phyloP scores from a whole-genome alignment of 2,329 filamentous ascomycete genomes.

The Hymenoscyphus fraxineus region DNA sequence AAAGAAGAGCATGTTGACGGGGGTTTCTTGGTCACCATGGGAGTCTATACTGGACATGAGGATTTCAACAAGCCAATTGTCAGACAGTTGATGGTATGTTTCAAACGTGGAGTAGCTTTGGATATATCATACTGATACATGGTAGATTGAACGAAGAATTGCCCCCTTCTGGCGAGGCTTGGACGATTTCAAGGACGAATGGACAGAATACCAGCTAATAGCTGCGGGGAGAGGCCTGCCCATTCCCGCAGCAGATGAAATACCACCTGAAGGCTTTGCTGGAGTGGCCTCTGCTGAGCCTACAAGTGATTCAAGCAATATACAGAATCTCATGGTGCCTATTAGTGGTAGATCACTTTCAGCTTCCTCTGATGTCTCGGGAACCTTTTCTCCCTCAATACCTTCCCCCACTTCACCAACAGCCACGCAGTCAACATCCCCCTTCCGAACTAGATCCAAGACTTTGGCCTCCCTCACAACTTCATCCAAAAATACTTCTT shows the following conservation, averaged over 20 bases:
- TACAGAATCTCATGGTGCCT: conserved; percentile 74
- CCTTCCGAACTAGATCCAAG: conserved; percentile 81
- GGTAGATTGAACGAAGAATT: conserved; percentile 82
- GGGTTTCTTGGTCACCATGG: conserved; percentile 89
- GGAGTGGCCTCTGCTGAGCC: conserved; percentile 44
- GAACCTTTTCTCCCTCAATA: conserved; percentile 54
- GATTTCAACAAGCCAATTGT: conserved; percentile 90
- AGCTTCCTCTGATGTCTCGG: conserved; percentile 67
- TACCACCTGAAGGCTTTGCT: conserved; percentile 65
- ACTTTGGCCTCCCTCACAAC: conserved; percentile 77
- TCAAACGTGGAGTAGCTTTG: conserved; percentile 1
- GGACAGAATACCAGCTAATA: conserved; percentile 94
- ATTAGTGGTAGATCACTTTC: conserved; percentile 75
- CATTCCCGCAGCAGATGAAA: conserved; percentile 79
- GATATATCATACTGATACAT: conserved; percentile 20
- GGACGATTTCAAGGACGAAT: conserved; percentile 80
- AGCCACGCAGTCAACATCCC: conserved; percentile 44
- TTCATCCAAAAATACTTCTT: conserved; percentile 68
- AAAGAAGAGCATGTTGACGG: conserved; percentile 91
- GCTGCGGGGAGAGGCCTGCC: conserved; percentile 80
- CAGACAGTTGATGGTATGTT: conserved; percentile 78
- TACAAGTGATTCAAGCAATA: conserved; percentile 52
- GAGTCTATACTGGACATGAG: conserved; percentile 86
- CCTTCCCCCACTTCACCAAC: conserved; percentile 53
- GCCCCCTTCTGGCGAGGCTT: conserved; percentile 95